phyloP scores from a whole-genome alignment of 805 yeast species.

The Kodamaea jinghongensis region DNA sequence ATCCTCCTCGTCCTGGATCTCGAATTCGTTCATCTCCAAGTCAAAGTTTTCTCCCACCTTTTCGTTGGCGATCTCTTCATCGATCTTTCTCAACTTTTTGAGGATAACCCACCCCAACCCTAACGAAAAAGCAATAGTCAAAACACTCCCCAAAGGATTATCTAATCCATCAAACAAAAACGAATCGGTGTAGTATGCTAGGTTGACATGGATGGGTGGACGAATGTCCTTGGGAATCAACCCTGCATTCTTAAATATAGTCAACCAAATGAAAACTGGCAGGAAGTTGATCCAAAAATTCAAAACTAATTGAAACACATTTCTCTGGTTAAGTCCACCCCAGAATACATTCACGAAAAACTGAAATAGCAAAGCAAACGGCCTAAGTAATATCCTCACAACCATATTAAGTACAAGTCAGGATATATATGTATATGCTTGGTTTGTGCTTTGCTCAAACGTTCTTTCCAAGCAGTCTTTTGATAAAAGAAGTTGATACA shows the following conservation, averaged over 20 bases:
- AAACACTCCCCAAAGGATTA: conserved; percentile 5
- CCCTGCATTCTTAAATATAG: conserved; percentile 58
- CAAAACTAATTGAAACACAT: conserved; percentile 35
- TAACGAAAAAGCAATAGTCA: background rate
- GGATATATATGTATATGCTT: no score
- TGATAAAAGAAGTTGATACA: no score
- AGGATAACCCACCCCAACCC: conserved; percentile 2
- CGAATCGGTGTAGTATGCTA: conserved; percentile 43
- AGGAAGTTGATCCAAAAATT: conserved; percentile 50
- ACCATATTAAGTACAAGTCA: no score
- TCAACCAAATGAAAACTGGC: conserved; percentile 54
- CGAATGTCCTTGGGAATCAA: conserved; percentile 51
- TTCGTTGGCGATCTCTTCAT: conserved; percentile 1
- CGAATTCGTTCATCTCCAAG: conserved; percentile 8
- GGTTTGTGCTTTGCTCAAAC: no score
- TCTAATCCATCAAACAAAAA: conserved; percentile 27
- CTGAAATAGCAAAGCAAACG: conserved; percentile 8
- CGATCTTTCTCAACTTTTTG: conserved; percentile 3
- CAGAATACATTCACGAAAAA: conserved; percentile 17
- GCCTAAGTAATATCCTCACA: conserved; percentile 2
- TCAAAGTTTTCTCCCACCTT: background rate
- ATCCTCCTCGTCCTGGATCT: background rate
- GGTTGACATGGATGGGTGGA: conserved; percentile 51
- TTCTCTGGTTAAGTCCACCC: conserved; percentile 37
- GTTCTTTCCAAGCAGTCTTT: no score